Evolutionary conservation across 2,329 filamentous ascomycete species (phyloP), one percentile per base, ranked within the genome.

Genomic region (Teratosphaeria nubilosa): DNA sequence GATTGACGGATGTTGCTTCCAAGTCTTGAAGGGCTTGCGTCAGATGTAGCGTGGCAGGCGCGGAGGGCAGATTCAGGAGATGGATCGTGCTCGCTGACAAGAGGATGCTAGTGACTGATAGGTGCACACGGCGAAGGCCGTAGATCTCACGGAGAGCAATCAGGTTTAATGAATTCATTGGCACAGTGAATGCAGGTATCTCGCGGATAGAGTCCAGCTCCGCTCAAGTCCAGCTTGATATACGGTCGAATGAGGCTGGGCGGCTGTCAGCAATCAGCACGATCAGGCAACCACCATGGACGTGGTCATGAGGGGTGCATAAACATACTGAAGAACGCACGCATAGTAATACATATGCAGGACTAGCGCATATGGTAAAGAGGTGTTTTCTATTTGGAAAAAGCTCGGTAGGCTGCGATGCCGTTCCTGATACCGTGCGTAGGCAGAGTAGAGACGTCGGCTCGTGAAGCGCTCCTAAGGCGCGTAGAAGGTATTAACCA

Each of bases 231-330:
- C 24, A 86, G 79, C 64, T 88, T 88, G 66, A 89, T 85, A 41
- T 90, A 77, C 0, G 87, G 87, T 6, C 87, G 80, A 68, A 90
- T 90, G 1, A 91, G 79, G n/a, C 70, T 67, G 87, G 87, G 62
- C 88, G 86, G 22, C 3, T 16, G 20, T 48, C n/a, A 48, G 41
- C n/a, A 22, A 5, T 20, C 4, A 5, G 41, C 41, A 20, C 20
- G 7, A 20, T 24, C 41, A n/a, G 10, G 20, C 20, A 3, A n/a
- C 41, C n/a, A 16, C n/a, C 9, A 7, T 22, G 22, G 16, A 10
- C 9, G 20, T 7, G 41, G 9, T 20, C 53, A n/a, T 13, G 14
- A n/a, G 13, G n/a, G 22, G 56, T 13, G 34, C 34, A 41, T 41
- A 48, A 20, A 79, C 87, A 77, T 76, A 90, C 87, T 90, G 87